Percentiles rank a stretch among this genome's conserved stretches.
phyloP scores from a whole-genome alignment of 2,329 filamentous ascomycete species.

The Epichloe elymi region DNA sequence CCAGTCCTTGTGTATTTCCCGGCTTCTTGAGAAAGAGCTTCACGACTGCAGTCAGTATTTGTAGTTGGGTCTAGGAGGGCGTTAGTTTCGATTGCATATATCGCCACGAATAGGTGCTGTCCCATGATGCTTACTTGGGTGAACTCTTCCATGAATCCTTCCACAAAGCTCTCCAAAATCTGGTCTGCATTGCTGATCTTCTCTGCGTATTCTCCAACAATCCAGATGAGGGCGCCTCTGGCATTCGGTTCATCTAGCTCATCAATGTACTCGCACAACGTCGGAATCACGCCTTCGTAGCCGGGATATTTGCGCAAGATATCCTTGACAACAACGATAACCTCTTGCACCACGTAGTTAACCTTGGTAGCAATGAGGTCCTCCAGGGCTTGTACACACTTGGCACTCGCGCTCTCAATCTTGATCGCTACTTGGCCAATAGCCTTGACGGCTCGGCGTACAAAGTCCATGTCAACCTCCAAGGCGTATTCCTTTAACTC shows the following conservation, averaged over 20 bases:
- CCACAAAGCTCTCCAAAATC: conserved; percentile 81
- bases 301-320: conserved; percentile 96
- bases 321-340: conserved; percentile 97
- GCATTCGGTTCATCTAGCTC: conserved; percentile 92
- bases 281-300: conserved; percentile 95
- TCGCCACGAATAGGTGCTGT: neutral
- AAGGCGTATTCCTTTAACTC: conserved; percentile 96
- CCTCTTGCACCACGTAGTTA: conserved; percentile 98
- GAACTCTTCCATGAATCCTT: conserved; percentile 91
- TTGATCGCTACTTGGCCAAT: conserved; percentile 98
- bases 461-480: conserved; percentile 99
- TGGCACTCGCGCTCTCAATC: conserved; percentile 88
- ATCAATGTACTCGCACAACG: conserved; percentile 90
- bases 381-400: conserved; percentile 84
- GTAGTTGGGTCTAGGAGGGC: conserved; percentile 66
- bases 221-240: conserved; percentile 88
- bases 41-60: conserved; percentile 92
- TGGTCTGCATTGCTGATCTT: conserved; percentile 99
- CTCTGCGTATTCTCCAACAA: conserved; percentile 96
- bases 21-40: conserved; percentile 97
- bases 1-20: conserved; percentile 75
- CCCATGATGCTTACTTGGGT: conserved; percentile 50
- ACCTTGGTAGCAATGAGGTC: conserved; percentile 96
- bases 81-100: conserved; percentile 2
- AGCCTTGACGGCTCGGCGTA: conserved; percentile 82